phyloP scores from a whole-genome alignment of 2,329 filamentous ascomycete genomes.

The Cercospora nicotianae region DNA sequence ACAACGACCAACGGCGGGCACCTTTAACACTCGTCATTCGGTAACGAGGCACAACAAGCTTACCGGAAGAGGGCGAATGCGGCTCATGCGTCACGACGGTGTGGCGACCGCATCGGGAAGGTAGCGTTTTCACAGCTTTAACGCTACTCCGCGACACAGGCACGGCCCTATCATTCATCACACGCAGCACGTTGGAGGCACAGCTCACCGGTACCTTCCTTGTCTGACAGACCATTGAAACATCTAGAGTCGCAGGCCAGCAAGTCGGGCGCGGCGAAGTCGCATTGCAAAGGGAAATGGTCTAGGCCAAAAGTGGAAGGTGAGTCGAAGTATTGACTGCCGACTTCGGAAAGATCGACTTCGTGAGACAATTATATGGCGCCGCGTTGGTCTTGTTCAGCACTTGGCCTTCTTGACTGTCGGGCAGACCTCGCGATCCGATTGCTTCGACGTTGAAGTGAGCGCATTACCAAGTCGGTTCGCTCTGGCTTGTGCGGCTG shows the following conservation, averaged over 20 bases:
- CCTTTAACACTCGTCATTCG: not conserved
- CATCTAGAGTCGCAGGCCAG: not conserved
- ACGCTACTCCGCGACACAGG: constrained; percentile 10
- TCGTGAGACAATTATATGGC: constrained; percentile 3
- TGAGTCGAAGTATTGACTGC: constrained; percentile 7
- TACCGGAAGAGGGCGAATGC: constrained; percentile 11
- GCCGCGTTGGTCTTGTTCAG: not conserved
- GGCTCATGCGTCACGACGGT: constrained; percentile 11
- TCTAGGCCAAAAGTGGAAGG: constrained; percentile 10
- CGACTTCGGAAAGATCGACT: constrained; percentile 18
- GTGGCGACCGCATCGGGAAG: constrained; percentile 12
- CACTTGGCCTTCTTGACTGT: constrained; percentile 9
- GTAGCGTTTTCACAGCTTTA: not conserved
- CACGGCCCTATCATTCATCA: constrained; percentile 11
- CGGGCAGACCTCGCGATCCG: not conserved
- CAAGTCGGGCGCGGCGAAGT: constrained; percentile 6
- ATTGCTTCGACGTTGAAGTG: not conserved
- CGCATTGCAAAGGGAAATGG: not conserved
- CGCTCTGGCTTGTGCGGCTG: not conserved
- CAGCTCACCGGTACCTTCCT: constrained; percentile 9
- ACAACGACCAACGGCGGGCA: not conserved
- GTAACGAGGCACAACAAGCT: constrained; percentile 13
- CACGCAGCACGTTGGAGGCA: not conserved
- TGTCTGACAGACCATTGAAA: not conserved
- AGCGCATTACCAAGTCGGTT: constrained; percentile 9